phyloP scores from a whole-genome alignment of 192 early-diverging fungal species.

The Mortierella alpina region DNA sequence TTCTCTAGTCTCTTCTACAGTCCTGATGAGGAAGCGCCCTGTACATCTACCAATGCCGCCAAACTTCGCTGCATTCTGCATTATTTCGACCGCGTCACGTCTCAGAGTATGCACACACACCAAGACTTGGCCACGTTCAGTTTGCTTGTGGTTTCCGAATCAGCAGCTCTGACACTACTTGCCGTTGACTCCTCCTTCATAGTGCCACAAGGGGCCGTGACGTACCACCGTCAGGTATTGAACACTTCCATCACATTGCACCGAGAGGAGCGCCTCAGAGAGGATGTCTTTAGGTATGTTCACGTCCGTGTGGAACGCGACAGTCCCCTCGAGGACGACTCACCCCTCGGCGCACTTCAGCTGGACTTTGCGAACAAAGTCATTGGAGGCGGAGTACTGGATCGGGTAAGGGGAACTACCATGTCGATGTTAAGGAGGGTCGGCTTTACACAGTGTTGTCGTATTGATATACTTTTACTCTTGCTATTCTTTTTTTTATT shows the following conservation, averaged over 20 bases:
- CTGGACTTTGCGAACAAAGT: constrained; percentile 49
- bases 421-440: no score
- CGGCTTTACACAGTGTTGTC: no score
- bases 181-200: neutral
- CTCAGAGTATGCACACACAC: constrained; percentile 12
- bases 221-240: constrained; percentile 44
- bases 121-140: neutral
- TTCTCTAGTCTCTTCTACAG: constrained; percentile 35
- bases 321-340: constrained; percentile 42
- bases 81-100: constrained; percentile 42
- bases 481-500: neutral
- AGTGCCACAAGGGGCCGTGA: constrained; percentile 43
- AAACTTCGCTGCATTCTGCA: constrained; percentile 49
- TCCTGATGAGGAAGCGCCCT: neutral
- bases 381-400: constrained; percentile 42
- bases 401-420: constrained; percentile 14
- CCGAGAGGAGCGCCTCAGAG: neutral
- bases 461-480: neutral
- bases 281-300: constrained; percentile 6
- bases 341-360: constrained; percentile 30
- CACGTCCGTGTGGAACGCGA: constrained; percentile 23
- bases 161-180: neutral
- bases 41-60: constrained; percentile 32
- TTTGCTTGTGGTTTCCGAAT: neutral
- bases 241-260: constrained; percentile 8